phyloP scores from a whole-genome alignment of 768 basidiomycete species.

The Tephrocybe sp. region DNA sequence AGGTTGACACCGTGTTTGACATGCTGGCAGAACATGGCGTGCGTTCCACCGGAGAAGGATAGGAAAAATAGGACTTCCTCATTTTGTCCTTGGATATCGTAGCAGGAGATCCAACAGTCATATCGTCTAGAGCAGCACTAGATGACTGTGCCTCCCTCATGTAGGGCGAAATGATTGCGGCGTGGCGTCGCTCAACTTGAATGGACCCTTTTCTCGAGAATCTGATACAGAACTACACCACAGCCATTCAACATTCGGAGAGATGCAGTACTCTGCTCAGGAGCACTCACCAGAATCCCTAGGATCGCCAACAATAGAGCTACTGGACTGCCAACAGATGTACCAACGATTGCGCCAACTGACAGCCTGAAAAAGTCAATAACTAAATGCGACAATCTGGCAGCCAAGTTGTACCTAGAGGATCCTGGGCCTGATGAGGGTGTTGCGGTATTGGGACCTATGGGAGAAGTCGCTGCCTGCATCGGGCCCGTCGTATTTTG shows the following conservation, averaged over 20 bases:
- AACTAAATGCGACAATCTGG: not conserved
- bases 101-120: not conserved
- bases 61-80: not conserved
- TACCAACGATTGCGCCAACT: conserved; percentile 1
- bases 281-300: not conserved
- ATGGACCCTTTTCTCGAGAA: not conserved
- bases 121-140: not conserved
- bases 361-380: not conserved
- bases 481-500: no score
- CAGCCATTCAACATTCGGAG: no score
- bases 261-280: no score
- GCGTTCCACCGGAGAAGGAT: not conserved
- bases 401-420: not conserved
- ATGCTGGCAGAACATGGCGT: not conserved
- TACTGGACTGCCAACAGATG: not conserved
- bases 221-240: not conserved
- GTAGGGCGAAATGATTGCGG: not conserved
- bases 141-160: not conserved
- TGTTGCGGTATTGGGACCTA: not conserved
- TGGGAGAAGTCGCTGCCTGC: no score
- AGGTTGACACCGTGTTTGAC: not conserved
- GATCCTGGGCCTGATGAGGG: not conserved
- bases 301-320: not conserved
- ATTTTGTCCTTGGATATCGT: not conserved
- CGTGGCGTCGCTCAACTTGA: not conserved